phyloP scores from a whole-genome alignment of 495 filamentous ascomycete genomes.

The Penicillium manginii region DNA sequence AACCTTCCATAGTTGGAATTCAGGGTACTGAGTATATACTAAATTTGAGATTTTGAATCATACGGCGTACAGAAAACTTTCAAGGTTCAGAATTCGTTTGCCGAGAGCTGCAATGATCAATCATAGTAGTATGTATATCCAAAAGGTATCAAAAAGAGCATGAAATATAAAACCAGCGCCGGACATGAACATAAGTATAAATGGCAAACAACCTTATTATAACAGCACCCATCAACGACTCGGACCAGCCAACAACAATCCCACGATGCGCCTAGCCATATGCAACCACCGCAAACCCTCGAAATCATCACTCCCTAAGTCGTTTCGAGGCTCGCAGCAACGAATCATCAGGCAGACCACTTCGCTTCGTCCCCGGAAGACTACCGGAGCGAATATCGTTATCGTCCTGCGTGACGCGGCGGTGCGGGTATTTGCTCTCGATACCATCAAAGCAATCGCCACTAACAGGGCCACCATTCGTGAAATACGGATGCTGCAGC shows the following conservation, averaged over 20 bases:
- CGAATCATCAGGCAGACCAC: slow-evolving; percentile 83
- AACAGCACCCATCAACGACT: slow-evolving; percentile 2
- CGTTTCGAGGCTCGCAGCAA: slow-evolving; percentile 55
- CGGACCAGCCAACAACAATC: background rate
- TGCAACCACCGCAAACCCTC: background rate
- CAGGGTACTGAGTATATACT: no score
- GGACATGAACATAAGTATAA: slow-evolving; percentile 12
- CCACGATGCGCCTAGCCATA: background rate
- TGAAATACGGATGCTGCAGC: slow-evolving; percentile 86
- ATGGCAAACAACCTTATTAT: background rate
- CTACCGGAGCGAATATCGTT: slow-evolving; percentile 90
- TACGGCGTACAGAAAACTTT: background rate
- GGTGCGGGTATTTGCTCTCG: slow-evolving; percentile 83
- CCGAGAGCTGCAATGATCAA: background rate
- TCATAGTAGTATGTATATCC: background rate
- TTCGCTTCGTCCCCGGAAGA: slow-evolving; percentile 88
- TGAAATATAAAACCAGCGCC: slow-evolving; percentile 9
- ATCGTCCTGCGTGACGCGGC: slow-evolving; percentile 89
- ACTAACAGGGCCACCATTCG: slow-evolving; percentile 62
- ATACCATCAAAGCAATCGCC: slow-evolving; percentile 90
- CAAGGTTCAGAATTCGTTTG: background rate
- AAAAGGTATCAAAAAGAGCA: slow-evolving; percentile 12
- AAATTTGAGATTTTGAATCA: no score
- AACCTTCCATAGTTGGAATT: no score
- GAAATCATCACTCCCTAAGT: slow-evolving; percentile 41